A percentile compares a stretch with the other conserved stretches of the same genome.
Conservation (phyloP, 805 yeast species). For the Ogataea nonfermentans region DNA sequence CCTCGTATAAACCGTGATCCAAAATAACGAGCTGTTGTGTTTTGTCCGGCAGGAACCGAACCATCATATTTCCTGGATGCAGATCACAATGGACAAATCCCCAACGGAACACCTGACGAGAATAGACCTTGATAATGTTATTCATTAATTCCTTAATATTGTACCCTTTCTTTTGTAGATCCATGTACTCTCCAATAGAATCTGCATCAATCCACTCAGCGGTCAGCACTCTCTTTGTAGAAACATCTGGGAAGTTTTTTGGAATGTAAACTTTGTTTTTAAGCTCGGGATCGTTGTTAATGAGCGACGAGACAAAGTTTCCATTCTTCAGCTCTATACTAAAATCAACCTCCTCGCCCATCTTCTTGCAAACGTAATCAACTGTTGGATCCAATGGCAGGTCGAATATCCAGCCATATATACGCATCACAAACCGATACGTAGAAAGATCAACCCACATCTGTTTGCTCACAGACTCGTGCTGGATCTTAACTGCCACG, state of each 20-base stretch:
- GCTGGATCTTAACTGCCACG: conserved; percentile 70
- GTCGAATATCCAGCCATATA: conserved; percentile 59
- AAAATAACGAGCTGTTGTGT: conserved; percentile 61
- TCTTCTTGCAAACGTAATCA: conserved; percentile 53
- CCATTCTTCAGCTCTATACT: conserved; percentile 55
- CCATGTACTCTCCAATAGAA: conserved; percentile 46
- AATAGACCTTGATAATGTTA: conserved; percentile 49
- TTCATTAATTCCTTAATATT: conserved; percentile 44
- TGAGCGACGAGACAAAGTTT: conserved; percentile 34
- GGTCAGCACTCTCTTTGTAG: conserved; percentile 52
- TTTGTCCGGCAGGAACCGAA: conserved; percentile 37
- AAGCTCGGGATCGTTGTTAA: conserved; percentile 44
- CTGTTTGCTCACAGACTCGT: conserved; percentile 59
- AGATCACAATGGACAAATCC: conserved; percentile 75
- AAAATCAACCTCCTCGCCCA: conserved; percentile 63
- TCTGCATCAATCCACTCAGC: conserved; percentile 80
- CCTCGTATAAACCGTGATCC: conserved; percentile 74
- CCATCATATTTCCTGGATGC: conserved; percentile 76
- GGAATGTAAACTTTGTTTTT: conserved; percentile 54
- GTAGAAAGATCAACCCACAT: conserved; percentile 59
- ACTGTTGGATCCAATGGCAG: conserved; percentile 61
- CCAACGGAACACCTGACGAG: conserved; percentile 61
- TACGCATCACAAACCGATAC: conserved; percentile 48
- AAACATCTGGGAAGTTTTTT: conserved; percentile 40
- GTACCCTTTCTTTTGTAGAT: conserved; percentile 39